Conservation (phyloP, 2,329 filamentous ascomycete genomes). For the Gremmenia infestans region DNA sequence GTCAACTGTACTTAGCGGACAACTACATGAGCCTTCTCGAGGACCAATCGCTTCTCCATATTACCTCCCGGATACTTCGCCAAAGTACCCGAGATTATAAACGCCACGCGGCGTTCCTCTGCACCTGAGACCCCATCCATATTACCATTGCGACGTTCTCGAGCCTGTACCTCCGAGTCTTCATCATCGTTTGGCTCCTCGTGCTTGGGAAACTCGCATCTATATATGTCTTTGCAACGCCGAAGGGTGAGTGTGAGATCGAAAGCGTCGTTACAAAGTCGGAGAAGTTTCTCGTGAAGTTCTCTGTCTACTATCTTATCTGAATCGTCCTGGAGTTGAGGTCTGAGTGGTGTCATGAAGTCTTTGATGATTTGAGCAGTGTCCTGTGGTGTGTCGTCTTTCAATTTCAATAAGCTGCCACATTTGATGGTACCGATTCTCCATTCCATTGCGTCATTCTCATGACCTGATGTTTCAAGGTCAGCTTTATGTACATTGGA, state of each 20-base stretch:
- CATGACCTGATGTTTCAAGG: too few relatives aligned
- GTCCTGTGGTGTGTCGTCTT: too few relatives aligned
- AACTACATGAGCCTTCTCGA: constrained; percentile 5
- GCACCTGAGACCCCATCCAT: too few relatives aligned
- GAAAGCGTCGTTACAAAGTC: neutral
- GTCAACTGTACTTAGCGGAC: too few relatives aligned
- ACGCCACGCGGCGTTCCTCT: too few relatives aligned
- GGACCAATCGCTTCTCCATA: neutral
- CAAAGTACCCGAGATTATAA: too few relatives aligned
- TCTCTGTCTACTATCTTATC: neutral
- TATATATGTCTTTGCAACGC: constrained; percentile 1
- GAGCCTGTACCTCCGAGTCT: neutral
- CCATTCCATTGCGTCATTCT: too few relatives aligned
- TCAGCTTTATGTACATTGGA: too few relatives aligned
- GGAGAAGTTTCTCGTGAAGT: neutral
- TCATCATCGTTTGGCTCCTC: neutral
- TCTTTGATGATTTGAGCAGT: neutral
- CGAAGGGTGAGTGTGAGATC: neutral
- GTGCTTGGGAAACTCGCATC: neutral
- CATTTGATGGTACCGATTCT: too few relatives aligned
- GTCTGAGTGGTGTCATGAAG: neutral
- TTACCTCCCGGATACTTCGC: too few relatives aligned
- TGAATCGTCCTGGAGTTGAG: neutral
- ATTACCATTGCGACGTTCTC: neutral
- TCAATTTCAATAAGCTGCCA: too few relatives aligned